These are phyloP conservation scores for Priceomyces castillae DNA, from an alignment of 805 yeast genomes.

Conservation along the genomic window DNA sequence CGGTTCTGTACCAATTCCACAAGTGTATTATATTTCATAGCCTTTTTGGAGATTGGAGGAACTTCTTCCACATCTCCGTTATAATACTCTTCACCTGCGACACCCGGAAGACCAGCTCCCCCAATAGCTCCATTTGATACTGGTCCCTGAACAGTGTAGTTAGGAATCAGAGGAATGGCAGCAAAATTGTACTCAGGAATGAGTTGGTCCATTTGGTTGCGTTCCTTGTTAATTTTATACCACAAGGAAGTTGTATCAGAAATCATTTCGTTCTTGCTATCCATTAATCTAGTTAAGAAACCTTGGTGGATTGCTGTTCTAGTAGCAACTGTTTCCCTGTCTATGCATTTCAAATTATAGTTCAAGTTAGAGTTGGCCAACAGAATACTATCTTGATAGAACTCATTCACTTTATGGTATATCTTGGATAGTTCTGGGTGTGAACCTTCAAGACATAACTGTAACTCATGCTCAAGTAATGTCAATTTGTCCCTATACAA, in stretches of 20 bases:
- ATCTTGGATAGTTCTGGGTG: conserved; percentile 86
- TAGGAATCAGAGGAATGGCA: conserved; percentile 36
- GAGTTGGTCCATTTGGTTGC: conserved; percentile 73
- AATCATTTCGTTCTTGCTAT: conserved; percentile 62
- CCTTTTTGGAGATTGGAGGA: conserved; percentile 29
- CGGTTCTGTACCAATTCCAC: conserved; percentile 59
- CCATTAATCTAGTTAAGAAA: conserved; percentile 64
- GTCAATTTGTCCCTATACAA: conserved; percentile 80
- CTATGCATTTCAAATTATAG: conserved; percentile 74
- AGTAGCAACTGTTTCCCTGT: conserved; percentile 74
- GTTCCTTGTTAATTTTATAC: conserved; percentile 89
- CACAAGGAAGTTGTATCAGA: conserved; percentile 76
- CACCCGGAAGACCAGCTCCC: conserved; percentile 2
- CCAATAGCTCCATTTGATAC: conserved; percentile 1
- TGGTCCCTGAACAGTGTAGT: conserved; percentile 19
- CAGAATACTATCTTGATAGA: conserved; percentile 66
- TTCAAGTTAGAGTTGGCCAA: conserved; percentile 39
- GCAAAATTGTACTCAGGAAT: conserved; percentile 51
- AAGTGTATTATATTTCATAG: conserved; percentile 34
- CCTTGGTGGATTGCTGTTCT: conserved; percentile 84
- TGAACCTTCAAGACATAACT: conserved; percentile 81
- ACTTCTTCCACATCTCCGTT: conserved; percentile 6
- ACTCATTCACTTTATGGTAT: conserved; percentile 65
- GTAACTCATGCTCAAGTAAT: conserved; percentile 76
- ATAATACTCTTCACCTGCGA: not conserved